Conservation (phyloP, 805 yeast genomes). For the Cyberlindnera meyerae region DNA sequence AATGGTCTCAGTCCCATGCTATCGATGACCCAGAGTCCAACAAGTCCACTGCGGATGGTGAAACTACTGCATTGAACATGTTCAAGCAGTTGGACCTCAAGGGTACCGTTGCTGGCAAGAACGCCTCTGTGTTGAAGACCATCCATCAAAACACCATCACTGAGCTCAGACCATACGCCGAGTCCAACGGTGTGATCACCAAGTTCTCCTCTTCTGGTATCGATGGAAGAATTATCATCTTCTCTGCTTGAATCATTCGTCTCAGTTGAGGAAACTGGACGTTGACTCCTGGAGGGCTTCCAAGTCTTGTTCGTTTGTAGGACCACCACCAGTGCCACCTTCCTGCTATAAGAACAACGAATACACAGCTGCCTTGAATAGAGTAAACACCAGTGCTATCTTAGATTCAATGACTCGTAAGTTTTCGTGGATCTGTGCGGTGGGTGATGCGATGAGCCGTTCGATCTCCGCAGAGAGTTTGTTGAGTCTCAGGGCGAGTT, state of each 20-base stretch:
- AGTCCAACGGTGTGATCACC: constrained; percentile 37
- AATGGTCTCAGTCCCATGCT: constrained; percentile 56
- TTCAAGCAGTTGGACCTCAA: constrained; percentile 93
- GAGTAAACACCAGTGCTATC: constrained; percentile 57
- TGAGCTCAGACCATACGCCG: constrained; percentile 47
- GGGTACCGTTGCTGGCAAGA: constrained; percentile 58
- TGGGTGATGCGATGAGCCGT: constrained; percentile 20
- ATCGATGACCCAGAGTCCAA: constrained; percentile 49
- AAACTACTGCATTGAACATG: constrained; percentile 83
- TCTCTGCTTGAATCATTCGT: constrained; percentile 47
- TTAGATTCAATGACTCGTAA: constrained; percentile 59
- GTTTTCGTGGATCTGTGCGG: constrained; percentile 39
- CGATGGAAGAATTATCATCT: constrained; percentile 88
- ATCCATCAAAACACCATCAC: constrained; percentile 90
- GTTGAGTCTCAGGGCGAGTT: constrained; percentile 30
- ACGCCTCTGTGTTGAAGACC: constrained; percentile 53
- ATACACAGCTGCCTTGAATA: constrained; percentile 68
- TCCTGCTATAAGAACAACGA: constrained; percentile 53
- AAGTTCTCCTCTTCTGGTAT: constrained; percentile 74
- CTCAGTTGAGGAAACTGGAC: constrained; percentile 11
- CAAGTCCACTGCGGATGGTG: constrained; percentile 43
- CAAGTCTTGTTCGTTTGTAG: constrained; percentile 14
- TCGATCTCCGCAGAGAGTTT: constrained; percentile 22
- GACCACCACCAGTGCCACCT: constrained; percentile 8
- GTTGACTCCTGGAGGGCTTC: constrained; percentile 21